Conservation (phyloP, 768 basidiomycete genomes). For the Myochromella boudieri region DNA sequence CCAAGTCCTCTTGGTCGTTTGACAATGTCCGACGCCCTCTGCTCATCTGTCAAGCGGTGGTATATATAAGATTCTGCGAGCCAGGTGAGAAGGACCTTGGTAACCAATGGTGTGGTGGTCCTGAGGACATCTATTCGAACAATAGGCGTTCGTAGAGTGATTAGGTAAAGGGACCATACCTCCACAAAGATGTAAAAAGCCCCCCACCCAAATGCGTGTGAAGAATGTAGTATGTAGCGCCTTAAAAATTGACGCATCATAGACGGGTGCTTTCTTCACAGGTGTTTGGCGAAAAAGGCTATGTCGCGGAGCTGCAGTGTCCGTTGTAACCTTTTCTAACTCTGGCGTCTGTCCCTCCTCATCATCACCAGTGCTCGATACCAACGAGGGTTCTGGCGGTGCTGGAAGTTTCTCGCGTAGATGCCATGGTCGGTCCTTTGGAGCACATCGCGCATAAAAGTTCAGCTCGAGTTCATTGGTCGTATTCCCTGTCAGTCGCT, state of each 20-base stretch:
- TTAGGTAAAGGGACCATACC: conserved; percentile 24
- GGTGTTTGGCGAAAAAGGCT: not conserved
- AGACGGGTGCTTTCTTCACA: conserved; percentile 10
- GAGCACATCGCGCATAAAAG: conserved; percentile 45
- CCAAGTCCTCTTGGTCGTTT: conserved; percentile 49
- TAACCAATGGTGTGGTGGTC: conserved; percentile 56
- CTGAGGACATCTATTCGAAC: conserved; percentile 41
- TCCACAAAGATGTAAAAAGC: conserved; percentile 44
- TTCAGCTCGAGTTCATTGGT: conserved; percentile 37
- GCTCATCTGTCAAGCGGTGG: conserved; percentile 32
- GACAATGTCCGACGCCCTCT: conserved; percentile 33
- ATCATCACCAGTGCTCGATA: not conserved
- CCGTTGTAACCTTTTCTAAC: not conserved
- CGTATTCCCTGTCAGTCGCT: conserved; percentile 30
- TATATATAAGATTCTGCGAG: conserved; percentile 48
- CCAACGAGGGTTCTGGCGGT: not conserved
- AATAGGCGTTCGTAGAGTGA: conserved; percentile 6
- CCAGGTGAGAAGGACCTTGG: conserved; percentile 60
- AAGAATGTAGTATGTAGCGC: conserved; percentile 49
- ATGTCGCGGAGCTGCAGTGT: not conserved
- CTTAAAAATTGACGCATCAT: conserved; percentile 50
- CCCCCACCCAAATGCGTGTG: conserved; percentile 45
- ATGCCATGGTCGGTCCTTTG: conserved; percentile 32
- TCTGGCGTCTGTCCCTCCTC: not conserved
- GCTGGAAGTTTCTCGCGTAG: conserved; percentile 4